Evolutionary conservation across 2,329 filamentous ascomycete species (phyloP).

Genomic region (Fusarium nygamai): DNA sequence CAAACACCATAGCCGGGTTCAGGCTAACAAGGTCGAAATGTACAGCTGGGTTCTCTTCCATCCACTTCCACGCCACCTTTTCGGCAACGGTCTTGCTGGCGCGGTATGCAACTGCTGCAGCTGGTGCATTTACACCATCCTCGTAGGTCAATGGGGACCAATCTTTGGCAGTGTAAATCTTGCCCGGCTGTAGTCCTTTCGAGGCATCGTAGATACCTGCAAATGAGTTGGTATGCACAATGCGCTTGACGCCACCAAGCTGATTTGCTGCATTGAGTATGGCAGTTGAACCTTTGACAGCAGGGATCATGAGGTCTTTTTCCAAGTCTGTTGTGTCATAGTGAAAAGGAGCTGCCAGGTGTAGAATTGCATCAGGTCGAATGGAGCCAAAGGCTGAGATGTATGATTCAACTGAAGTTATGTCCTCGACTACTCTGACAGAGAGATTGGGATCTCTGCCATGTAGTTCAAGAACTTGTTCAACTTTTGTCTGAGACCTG

Average conservation of each 20-base stretch:
- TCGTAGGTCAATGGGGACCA: slow-evolving; percentile 6
- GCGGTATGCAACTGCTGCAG: neutral
- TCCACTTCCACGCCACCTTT: slow-evolving; percentile 9
- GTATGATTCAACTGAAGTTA: neutral
- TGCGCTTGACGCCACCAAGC: neutral
- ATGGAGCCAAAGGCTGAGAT: neutral
- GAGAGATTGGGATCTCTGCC: neutral
- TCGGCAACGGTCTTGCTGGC: slow-evolving; percentile 7
- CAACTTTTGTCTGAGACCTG: neutral
- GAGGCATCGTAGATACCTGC: slow-evolving; percentile 12
- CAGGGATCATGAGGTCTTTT: slow-evolving; percentile 1
- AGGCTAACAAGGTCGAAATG: neutral
- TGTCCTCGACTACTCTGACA: neutral
- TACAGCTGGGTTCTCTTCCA: neutral
- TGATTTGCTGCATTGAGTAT: neutral
- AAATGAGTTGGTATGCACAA: slow-evolving; percentile 12
- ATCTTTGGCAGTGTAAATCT: neutral
- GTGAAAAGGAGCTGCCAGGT: slow-evolving; percentile 2
- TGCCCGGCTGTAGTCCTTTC: neutral
- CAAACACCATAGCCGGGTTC: slow-evolving; percentile 12
- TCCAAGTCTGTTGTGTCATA: neutral
- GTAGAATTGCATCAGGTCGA: neutral
- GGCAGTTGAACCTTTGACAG: slow-evolving; percentile 3
- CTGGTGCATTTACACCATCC: neutral
- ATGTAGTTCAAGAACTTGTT: slow-evolving; percentile 1